phyloP scores from a whole-genome alignment of 148 eudicot genomes.

The Vaccinium corymbosum region DNA sequence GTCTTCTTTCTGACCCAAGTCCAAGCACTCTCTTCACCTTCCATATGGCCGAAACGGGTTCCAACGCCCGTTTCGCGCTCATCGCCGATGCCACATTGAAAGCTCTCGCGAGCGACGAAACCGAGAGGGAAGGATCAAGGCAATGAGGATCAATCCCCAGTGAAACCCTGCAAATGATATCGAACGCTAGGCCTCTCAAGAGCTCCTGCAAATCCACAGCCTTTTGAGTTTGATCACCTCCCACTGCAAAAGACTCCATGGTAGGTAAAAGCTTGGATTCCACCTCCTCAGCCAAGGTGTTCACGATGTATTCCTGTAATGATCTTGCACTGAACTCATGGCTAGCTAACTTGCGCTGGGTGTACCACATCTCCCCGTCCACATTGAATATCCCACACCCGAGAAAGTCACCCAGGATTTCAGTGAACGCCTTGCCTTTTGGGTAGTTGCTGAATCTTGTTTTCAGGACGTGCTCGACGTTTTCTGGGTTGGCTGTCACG shows the following conservation, averaged over 20 bases:
- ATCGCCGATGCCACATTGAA: conserved; percentile 42
- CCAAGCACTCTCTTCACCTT: conserved; percentile 36
- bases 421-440: conserved; percentile 34
- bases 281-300: conserved; percentile 24
- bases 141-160: conserved; percentile 31
- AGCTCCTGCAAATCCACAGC: conserved; percentile 43
- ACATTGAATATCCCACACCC: conserved; percentile 38
- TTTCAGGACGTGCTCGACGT: conserved; percentile 40
- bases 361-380: conserved; percentile 36
- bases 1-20: conserved; percentile 46
- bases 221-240: conserved; percentile 10
- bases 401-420: conserved; percentile 33
- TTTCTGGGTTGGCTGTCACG: conserved; percentile 38
- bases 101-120: conserved; percentile 32
- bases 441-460: conserved; percentile 39
- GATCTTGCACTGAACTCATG: conserved; percentile 37
- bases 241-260: conserved; percentile 25
- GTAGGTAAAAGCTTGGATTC: conserved; percentile 23
- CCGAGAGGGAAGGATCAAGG: conserved; percentile 15
- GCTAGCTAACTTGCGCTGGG: conserved; percentile 41
- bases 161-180: conserved; percentile 31
- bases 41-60: conserved; percentile 37
- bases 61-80: conserved; percentile 32
- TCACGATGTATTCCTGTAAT: conserved; percentile 24
- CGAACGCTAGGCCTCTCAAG: conserved; percentile 32